Conservation (phyloP, 768 basidiomycete species). For the Dacryopinax primogenitus region DNA sequence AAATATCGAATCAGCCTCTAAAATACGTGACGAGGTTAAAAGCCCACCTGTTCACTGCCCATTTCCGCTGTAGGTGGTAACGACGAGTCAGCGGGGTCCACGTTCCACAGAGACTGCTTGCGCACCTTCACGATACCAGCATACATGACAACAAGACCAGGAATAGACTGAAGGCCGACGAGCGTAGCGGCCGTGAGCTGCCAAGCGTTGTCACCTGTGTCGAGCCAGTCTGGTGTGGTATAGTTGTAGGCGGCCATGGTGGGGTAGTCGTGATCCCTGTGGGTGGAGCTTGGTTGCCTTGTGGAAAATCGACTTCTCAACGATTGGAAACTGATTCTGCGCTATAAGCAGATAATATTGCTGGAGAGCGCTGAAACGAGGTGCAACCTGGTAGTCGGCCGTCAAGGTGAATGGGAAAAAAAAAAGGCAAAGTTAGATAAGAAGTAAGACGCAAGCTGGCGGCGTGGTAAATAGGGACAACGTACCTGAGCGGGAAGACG, state of each 20-base stretch:
- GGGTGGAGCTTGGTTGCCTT: too few species aligned
- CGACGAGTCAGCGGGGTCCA: background rate
- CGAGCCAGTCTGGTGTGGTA: conserved; percentile 10
- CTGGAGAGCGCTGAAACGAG: too few species aligned
- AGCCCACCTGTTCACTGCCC: background rate
- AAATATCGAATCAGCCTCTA: background rate
- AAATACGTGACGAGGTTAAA: background rate
- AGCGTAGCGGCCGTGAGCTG: conserved; percentile 12
- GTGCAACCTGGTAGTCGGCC: too few species aligned
- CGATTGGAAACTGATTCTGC: too few species aligned
- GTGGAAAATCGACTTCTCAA: too few species aligned
- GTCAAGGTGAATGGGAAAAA: too few species aligned
- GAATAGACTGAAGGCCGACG: conserved; percentile 12
- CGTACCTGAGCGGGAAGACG: too few species aligned
- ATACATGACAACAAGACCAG: conserved; percentile 13
- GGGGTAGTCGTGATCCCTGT: too few species aligned
- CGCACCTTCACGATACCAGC: conserved; percentile 13
- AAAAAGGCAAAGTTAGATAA: too few species aligned
- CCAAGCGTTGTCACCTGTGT: conserved; percentile 13
- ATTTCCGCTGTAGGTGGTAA: background rate
- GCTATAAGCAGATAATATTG: too few species aligned
- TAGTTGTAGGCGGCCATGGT: background rate
- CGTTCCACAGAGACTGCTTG: conserved; percentile 1
- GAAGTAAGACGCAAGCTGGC: too few species aligned
- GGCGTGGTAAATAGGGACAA: too few species aligned